Base-by-base conservation (phyloP, 1,139 yeast species). In the Kodamaea plutei region DNA sequence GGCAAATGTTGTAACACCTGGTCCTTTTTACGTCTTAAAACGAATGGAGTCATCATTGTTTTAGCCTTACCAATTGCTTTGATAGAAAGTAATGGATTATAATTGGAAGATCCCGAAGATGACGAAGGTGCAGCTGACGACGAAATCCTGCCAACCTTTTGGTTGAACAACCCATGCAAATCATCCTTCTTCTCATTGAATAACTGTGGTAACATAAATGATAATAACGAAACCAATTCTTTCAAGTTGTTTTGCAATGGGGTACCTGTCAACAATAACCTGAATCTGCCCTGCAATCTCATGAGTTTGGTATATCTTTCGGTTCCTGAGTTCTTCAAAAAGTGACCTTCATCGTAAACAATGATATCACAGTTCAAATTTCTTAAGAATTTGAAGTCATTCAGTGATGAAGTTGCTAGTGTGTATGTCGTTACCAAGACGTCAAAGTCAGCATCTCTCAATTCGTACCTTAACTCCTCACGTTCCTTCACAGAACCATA, bases 11-110 rank as follows among this genome's bases (percentile, higher is more conserved):
- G 76, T 52, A 91, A 69, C 8, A 91, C 98, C 56, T 91, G 97
- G 36, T 77, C 84, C 61, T 91, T 91, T 50, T 83, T 83, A 54
- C 99, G 79, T 55, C 99, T 73, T 47, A 91, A 65, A 7, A 91
- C 91, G 61, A 91, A 91, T 4, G 99, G 99, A 2, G 95, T 84
- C 98, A 91, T 91, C 96, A 91, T 91, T 3, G 93, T 82, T 55
- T 85, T 87, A 5, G 99, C 99, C 50, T 88, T 84, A 25, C 79
- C 73, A 38, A 91, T 88, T 1, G 98, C 94, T 57, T 91, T 95
- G 43, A 82, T 81, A 0, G 97, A 87, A 28, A 91, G 63, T 33
- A 91, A 68, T 3, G 96, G 96, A 47, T 84, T 84, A 47, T 78
- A 83, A 28, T 62, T 66, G 28, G 40, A 37, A 3, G 44, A 39